Evolutionary conservation across 805 yeast species (phyloP), one percentile per base, ranked within the genome.

Genomic region (Yarrowia keelungensis): DNA sequence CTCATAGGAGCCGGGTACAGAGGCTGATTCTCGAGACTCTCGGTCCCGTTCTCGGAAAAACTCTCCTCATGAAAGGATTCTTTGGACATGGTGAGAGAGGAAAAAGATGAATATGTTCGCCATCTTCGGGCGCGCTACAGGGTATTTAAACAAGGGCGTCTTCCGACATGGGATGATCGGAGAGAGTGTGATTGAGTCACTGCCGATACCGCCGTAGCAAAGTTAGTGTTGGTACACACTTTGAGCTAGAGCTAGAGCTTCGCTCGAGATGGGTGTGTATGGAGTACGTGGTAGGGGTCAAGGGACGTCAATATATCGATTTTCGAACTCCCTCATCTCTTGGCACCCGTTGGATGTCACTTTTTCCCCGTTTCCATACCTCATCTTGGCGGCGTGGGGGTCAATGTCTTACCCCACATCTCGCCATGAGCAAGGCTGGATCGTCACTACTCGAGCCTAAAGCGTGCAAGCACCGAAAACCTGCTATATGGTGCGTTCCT

Each of bases 151-250:
- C 56, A 35, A 26, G 38, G 36, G 11, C 8, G n/a, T 22, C 53
- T 15, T 46, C 46, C 19, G 3, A 7, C 11, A n/a, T n/a, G 19
- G 16, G n/a, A 46, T 11, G 38, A 19, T 32, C 53, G 53, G 53
- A 49, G 39, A 49, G 54, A 15, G 38, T 5, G 10, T 5, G 43
- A 39, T 12, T 19, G 45, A 53, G 14, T 53, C 59, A 36, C 12
- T 19, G 56, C 59, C 59, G 59, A 53, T 53, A 53, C 59, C 59
- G 59, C 45, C 45, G 36, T 38, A 39, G 59, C 45, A 38, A 53
- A 53, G 59, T 38, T 53, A 35, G 38, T 10, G 56, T 36, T 35
- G 26, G 39, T 22, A 19, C 10, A 11, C 10, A 9, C 14, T n/a
- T 36, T 7, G 45, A 53, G 59, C 59, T 53, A 53, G 59, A 53